Percentiles rank a stretch among this genome's conserved stretches.
Conservation (phyloP, 1,284 basidiomycete genomes). For the Ganoderma multipileum region DNA sequence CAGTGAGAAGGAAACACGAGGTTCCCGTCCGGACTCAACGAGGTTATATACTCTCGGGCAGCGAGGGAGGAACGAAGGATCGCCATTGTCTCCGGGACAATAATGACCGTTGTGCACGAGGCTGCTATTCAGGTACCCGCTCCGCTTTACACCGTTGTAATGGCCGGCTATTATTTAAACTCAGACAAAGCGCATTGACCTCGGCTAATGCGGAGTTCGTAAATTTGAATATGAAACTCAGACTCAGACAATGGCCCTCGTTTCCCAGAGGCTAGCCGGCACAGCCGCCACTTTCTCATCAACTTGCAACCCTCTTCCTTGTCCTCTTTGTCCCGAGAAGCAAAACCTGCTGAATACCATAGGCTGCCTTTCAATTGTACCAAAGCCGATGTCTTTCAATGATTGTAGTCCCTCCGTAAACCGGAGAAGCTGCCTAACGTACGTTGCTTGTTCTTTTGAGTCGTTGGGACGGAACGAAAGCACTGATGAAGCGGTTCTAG, state of each 20-base stretch:
- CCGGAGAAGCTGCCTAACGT: not conserved
- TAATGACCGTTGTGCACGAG: conserved; percentile 2
- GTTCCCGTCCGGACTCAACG: not conserved
- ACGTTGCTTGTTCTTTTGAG: not conserved
- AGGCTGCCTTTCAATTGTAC: not conserved
- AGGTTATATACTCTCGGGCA: conserved; percentile 11
- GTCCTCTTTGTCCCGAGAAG: not conserved
- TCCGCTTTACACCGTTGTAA: not conserved
- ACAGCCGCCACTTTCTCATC: not conserved
- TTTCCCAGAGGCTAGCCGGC: not conserved
- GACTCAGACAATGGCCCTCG: not conserved
- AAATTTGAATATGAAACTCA: not conserved
- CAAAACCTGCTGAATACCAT: not conserved
- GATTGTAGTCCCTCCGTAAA: not conserved
- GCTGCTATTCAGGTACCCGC: not conserved
- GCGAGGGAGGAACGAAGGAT: not conserved
- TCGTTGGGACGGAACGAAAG: not conserved
- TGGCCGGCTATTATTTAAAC: not conserved
- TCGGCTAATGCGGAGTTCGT: conserved; percentile 5
- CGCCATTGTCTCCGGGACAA: conserved; percentile 9
- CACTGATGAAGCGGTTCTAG: not conserved
- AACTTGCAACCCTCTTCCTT: not conserved
- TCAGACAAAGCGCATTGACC: not conserved
- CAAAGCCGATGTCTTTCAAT: not conserved
- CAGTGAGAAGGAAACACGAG: conserved; percentile 9